Conservation (phyloP, 495 filamentous ascomycete species). For the Penicillium robsamsonii region DNA sequence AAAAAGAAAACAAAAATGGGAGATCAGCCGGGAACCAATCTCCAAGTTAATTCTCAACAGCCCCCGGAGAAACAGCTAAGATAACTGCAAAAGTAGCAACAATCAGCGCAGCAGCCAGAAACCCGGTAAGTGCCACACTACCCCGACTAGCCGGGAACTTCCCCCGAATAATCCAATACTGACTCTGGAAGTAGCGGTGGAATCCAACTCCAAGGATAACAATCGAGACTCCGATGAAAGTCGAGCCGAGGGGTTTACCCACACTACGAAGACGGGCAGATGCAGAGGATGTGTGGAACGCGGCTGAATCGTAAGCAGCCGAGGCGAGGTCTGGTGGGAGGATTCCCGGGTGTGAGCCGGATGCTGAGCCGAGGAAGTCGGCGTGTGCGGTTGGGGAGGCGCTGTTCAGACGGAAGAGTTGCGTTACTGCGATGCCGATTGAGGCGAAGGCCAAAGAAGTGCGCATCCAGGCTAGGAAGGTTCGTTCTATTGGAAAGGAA, state of each 20-base stretch:
- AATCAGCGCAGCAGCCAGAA: slow-evolving; percentile 69
- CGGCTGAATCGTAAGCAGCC: slow-evolving; percentile 11
- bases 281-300: slow-evolving; percentile 9
- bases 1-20: neutral
- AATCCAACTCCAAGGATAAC: slow-evolving; percentile 81
- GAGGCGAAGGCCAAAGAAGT: slow-evolving; percentile 94
- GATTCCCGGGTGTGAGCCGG: slow-evolving; percentile 18
- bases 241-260: slow-evolving; percentile 90
- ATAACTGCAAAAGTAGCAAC: slow-evolving; percentile 69
- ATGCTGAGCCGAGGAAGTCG: slow-evolving; percentile 6
- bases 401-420: slow-evolving; percentile 91
- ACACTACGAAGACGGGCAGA: slow-evolving; percentile 62
- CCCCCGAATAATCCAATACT: slow-evolving; percentile 86
- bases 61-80: slow-evolving; percentile 58
- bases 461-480: slow-evolving; percentile 94
- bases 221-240: slow-evolving; percentile 86
- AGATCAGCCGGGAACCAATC: neutral
- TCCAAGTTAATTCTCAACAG: slow-evolving; percentile 39
- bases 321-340: slow-evolving; percentile 21
- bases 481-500: slow-evolving; percentile 65
- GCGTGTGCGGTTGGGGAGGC: slow-evolving; percentile 27
- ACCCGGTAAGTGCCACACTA: slow-evolving; percentile 73
- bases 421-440: slow-evolving; percentile 94
- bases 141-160: slow-evolving; percentile 93
- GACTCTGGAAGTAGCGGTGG: slow-evolving; percentile 63